These are phyloP conservation scores for Sutorius australiensis DNA, from an alignment of 768 basidiomycete genomes.

Conservation along the genomic window DNA sequence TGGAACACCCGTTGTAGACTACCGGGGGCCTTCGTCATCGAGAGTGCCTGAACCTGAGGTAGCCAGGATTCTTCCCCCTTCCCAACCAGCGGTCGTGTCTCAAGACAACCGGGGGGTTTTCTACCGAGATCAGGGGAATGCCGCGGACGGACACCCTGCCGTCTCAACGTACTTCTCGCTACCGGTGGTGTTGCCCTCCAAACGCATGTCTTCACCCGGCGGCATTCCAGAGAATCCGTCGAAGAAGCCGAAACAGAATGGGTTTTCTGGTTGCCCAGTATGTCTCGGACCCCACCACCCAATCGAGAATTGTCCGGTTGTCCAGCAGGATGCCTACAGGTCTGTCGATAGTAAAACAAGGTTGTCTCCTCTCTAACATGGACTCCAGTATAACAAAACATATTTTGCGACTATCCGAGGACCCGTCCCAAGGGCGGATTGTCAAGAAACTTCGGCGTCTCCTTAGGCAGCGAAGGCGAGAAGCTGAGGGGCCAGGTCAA, in stretches of 20 bases:
- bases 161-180: not conserved
- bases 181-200: slow-evolving; percentile 25
- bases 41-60: not conserved
- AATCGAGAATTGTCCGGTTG: slow-evolving; percentile 53
- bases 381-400: slow-evolving; percentile 39
- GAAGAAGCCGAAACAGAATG: slow-evolving; percentile 39
- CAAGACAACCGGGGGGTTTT: not conserved
- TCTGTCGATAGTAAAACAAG: slow-evolving; percentile 23
- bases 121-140: not conserved
- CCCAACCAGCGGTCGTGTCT: not conserved
- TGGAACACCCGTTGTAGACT: not conserved
- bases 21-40: not conserved
- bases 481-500: slow-evolving; percentile 1
- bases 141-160: not conserved
- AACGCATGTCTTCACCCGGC: slow-evolving; percentile 35
- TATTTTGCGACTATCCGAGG: slow-evolving; percentile 42
- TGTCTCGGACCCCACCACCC: slow-evolving; percentile 47
- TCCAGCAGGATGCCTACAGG: slow-evolving; percentile 53
- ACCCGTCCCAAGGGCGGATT: slow-evolving; percentile 34
- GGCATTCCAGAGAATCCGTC: slow-evolving; percentile 20
- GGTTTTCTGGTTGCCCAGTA: slow-evolving; percentile 38
- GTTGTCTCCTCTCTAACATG: slow-evolving; percentile 4
- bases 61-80: not conserved
- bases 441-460: slow-evolving; percentile 40
- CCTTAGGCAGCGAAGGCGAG: slow-evolving; percentile 33